These are phyloP conservation scores for Trichoderma reesei DNA, from an alignment of 495 filamentous ascomycete genomes.

Conservation along the genomic window DNA sequence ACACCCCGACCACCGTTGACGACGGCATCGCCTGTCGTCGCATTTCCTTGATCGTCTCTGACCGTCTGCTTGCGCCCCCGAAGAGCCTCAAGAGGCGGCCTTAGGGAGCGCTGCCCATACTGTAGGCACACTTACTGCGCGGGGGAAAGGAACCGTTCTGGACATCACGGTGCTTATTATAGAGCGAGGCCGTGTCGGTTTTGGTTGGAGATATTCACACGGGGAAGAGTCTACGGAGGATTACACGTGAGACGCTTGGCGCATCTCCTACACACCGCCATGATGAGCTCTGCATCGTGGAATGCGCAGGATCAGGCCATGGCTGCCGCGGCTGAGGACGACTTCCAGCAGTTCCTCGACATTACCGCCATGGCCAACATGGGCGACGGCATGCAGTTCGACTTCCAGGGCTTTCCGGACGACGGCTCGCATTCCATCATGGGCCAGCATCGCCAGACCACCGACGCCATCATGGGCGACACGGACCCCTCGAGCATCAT, in stretches of 20 bases:
- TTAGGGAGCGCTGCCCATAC: neutral
- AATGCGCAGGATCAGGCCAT: constrained; percentile 37
- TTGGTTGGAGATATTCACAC: neutral
- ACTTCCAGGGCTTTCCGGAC: constrained; percentile 37
- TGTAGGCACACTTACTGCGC: neutral
- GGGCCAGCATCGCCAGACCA: constrained; percentile 26
- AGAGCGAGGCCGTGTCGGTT: neutral
- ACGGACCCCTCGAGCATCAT: constrained; percentile 32
- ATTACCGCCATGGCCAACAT: constrained; percentile 39
- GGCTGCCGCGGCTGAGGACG: constrained; percentile 36
- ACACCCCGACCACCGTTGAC: neutral
- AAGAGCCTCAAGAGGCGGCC: neutral
- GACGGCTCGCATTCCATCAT: constrained; percentile 25
- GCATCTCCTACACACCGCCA: constrained; percentile 20
- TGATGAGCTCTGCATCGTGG: constrained; percentile 41
- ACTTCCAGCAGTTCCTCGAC: constrained; percentile 47
- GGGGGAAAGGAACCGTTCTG: neutral
- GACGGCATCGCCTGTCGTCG: neutral
- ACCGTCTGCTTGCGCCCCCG: neutral
- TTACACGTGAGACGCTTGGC: neutral
- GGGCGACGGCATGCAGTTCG: constrained; percentile 37
- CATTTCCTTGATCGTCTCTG: neutral
- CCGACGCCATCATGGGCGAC: constrained; percentile 43
- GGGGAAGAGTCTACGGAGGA: neutral
- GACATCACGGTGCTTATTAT: neutral